Base-by-base conservation (phyloP, 164 flowering plant species). In the Brasenia schreberi region DNA sequence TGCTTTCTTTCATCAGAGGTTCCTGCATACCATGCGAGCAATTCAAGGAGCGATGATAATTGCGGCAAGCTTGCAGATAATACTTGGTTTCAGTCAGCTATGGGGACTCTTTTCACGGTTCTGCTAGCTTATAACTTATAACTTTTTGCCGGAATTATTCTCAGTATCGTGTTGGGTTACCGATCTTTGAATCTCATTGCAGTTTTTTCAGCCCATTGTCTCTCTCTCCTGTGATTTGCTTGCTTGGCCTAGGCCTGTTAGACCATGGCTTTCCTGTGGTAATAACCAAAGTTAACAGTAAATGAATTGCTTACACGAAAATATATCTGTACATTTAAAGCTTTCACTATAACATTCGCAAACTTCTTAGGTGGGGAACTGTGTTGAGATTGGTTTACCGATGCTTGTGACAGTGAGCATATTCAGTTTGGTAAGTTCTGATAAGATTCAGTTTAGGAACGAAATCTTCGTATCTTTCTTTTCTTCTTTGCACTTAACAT, bases 21-120 rank as follows among this genome's bases (percentile, higher is more conserved):
- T 69, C 53, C 16, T 69, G 23, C 72, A 60, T 18, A 64, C 72
- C 18, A 69, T 69, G 63, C 43, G 67, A 33, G 67, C 67, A 59
- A 60, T 69, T 64, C 72, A 69, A 69, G 72, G 72, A 65, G 67
- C 72, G 19, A 9, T 69, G n/a, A 69, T 69, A 14, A 62, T 65
- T 4, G 72, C 64, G 7, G 64, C 72, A n/a, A 65, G 67, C 42
- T 65, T 69, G 67, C 72, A 69, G 63, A 69, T 69, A 43, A 44
- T 69, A 49, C 63, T 69, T 11, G 72, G 72, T 58, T 69, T 18
- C 65, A 69, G 72, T 59, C 67, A 65, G 59, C 27, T 65, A 19
- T 69, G 72, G 72, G 72, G 67, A 43, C 42, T 65, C 7, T 60
- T 64, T 65, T 64, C 72, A 65, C 59, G 67, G 72, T 69, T 64